Evolutionary conservation across 2,329 filamentous ascomycete species (phyloP).

Genomic region (Alternaria ethzedia): DNA sequence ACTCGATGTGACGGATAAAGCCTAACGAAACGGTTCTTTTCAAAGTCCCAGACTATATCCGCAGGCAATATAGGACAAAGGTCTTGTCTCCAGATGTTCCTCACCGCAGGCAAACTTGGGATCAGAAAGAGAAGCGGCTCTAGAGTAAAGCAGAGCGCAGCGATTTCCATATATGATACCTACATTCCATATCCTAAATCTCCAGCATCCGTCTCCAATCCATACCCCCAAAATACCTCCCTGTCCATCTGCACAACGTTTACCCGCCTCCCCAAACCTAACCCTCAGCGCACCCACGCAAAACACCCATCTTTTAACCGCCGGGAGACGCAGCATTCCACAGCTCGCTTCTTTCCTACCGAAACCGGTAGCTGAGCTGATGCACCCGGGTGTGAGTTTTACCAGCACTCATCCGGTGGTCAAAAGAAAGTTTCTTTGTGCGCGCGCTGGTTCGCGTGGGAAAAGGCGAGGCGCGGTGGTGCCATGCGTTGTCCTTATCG

Average conservation of each 20-base stretch:
- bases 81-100: not conserved
- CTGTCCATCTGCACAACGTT: not conserved
- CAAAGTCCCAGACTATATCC: not conserved
- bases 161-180: not conserved
- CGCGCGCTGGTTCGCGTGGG: not conserved
- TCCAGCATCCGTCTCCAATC: not conserved
- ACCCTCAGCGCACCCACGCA: not conserved
- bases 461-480: not conserved
- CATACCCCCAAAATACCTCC: not conserved
- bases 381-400: slow-evolving; percentile 1
- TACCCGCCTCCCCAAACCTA: not conserved
- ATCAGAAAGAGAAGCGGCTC: not conserved
- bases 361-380: slow-evolving; percentile 3
- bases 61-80: not conserved
- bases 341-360: slow-evolving; percentile 2
- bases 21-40: not conserved
- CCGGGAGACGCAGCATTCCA: slow-evolving; percentile 13
- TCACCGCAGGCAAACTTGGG: not conserved
- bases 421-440: not conserved
- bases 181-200: not conserved
- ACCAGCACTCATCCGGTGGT: slow-evolving; percentile 5
- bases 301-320: slow-evolving; percentile 13
- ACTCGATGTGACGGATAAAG: slow-evolving; percentile 25
- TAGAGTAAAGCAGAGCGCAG: not conserved
- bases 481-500: not conserved